Conservation (phyloP, 805 yeast genomes). For the Novakomyces olei region DNA sequence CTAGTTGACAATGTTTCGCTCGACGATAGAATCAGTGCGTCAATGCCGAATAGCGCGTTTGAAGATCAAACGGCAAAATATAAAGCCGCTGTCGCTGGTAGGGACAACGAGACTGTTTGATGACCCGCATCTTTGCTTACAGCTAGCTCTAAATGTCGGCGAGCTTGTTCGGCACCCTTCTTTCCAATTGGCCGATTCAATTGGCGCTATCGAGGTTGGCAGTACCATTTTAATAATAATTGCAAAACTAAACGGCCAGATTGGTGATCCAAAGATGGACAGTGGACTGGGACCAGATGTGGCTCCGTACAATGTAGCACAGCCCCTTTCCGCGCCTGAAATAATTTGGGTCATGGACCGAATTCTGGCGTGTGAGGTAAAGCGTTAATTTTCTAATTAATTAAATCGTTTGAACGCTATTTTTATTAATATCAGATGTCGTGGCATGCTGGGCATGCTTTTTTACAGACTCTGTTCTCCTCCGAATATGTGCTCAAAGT, state of each 20-base stretch:
- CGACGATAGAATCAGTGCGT: no score
- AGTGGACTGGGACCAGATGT: neutral
- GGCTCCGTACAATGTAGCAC: neutral
- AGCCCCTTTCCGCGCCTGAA: neutral
- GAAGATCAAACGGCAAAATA: no score
- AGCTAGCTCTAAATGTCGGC: neutral
- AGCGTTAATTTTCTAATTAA: no score
- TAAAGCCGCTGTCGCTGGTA: no score
- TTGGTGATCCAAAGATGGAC: conserved; percentile 2
- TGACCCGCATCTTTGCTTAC: no score
- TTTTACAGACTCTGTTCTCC: neutral
- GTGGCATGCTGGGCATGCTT: conserved; percentile 1
- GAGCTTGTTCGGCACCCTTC: neutral
- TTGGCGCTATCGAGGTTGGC: conserved; percentile 2
- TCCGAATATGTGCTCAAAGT: neutral
- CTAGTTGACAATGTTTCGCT: no score
- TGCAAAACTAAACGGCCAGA: no score
- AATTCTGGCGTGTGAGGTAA: neutral
- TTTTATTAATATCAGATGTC: no score
- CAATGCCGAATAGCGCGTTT: no score
- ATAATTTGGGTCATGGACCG: neutral
- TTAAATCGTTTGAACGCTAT: no score
- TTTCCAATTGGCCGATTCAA: conserved; percentile 2
- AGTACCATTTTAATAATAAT: no score
- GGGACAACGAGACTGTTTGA: no score